phyloP scores from a whole-genome alignment of 208 protist species.

The Vickermania spadyakhi region DNA sequence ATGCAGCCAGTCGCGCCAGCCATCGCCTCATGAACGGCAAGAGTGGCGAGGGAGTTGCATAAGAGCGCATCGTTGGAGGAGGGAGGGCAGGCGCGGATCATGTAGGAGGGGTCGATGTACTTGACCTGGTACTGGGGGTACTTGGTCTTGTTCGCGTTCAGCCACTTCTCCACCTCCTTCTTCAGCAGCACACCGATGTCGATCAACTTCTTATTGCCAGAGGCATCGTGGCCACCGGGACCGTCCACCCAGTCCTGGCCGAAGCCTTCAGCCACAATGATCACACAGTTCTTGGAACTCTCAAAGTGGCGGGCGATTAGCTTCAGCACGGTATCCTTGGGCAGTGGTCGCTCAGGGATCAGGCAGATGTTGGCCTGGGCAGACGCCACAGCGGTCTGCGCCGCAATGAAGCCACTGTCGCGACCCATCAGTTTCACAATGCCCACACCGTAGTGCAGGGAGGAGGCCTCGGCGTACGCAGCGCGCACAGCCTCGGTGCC shows the following conservation, averaged over 20 bases:
- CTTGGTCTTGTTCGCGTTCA: slow-evolving; percentile 57
- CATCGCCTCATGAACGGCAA: slow-evolving; percentile 90
- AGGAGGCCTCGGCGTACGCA: slow-evolving; percentile 88
- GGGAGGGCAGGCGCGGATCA: slow-evolving; percentile 90
- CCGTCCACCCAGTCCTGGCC: slow-evolving; percentile 77
- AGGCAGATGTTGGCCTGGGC: slow-evolving; percentile 90
- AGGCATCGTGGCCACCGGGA: slow-evolving; percentile 70
- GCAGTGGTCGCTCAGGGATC: slow-evolving; percentile 85
- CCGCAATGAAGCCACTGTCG: slow-evolving; percentile 92
- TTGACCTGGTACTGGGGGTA: slow-evolving; percentile 79
- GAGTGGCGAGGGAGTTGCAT: slow-evolving; percentile 72
- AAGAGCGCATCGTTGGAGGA: slow-evolving; percentile 87
- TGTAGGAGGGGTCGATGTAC: slow-evolving; percentile 97
- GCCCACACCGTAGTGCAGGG: slow-evolving; percentile 85
- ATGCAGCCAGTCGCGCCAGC: slow-evolving; percentile 80
- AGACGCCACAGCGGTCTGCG: slow-evolving; percentile 85
- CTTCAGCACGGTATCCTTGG: slow-evolving; percentile 73
- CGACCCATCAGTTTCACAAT: slow-evolving; percentile 95
- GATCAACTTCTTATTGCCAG: slow-evolving; percentile 87
- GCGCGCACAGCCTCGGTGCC: slow-evolving; percentile 77
- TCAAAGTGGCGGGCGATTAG: slow-evolving; percentile 75
- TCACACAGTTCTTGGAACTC: slow-evolving; percentile 74
- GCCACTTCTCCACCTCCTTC: slow-evolving; percentile 66
- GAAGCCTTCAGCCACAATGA: slow-evolving; percentile 94
- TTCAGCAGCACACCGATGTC: slow-evolving; percentile 90